Evolutionary conservation across 2,329 filamentous ascomycete species (phyloP), one percentile per base, ranked within the genome.

Genomic region (Pezicula carpinea): DNA sequence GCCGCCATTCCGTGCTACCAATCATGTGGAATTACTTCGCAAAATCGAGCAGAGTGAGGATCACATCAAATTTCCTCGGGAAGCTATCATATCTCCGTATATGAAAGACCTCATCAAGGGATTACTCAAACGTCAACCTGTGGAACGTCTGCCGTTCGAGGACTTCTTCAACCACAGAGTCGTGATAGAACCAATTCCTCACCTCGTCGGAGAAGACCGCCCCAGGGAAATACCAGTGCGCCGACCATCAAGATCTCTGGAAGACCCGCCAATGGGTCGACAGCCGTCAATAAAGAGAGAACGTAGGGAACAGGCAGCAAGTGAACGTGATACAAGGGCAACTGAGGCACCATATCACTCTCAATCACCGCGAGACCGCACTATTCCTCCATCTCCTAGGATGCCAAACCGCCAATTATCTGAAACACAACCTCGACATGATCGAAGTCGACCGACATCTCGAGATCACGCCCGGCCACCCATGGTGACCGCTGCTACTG

Each of bases 1-100:
- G 52, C 90, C 93, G 18, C 93, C 93, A 0, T 99, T 97, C 69
- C 79, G 89, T 55, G 93, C 93, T 26, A 82, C 82, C 46, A 97
- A 99, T 63, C 93, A 99, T 62, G 91, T 99, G 34, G 93, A 99
- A 64, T 73, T 99, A 31, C 76, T 97, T 36, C 82, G 89, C 51
- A 93, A 87, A 70, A 99, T 99, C 54, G 92, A 97, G 65, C 85
- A 85, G 50, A 83, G 86, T 15, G 86, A 95, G 53, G 92, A 97
- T 63, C 75, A 80, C 52, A 95, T 97, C 66, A 82, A 78, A 54
- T 97, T 97, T 57, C 82, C 86, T 0, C 80, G 81, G 57, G 87
- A 90, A 42, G 78, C 81, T 26, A 72, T 79, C 41, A 80, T 88
- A 50, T 92, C 82, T 55, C 69, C 83, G 40, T 85, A 87, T 8